Conservation (phyloP, 2,329 filamentous ascomycete species). For the Cladobotryum protrusum region DNA sequence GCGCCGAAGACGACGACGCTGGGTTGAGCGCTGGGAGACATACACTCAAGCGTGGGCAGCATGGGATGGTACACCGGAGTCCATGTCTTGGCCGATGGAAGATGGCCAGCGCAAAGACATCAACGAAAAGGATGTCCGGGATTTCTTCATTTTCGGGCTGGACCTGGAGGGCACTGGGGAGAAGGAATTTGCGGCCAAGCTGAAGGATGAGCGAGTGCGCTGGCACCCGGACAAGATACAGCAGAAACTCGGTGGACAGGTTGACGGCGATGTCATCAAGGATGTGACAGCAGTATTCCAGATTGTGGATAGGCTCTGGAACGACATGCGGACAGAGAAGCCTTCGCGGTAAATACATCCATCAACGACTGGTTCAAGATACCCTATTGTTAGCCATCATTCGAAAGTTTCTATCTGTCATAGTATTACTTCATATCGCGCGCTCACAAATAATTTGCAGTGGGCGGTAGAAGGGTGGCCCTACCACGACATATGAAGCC, state of each 20-base stretch:
- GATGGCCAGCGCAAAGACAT: constrained; percentile 51
- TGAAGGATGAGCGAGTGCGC: constrained; percentile 81
- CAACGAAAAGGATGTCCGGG: constrained; percentile 53
- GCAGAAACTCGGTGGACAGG: constrained; percentile 69
- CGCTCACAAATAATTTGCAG: no score
- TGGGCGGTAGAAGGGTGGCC: no score
- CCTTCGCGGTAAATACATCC: background rate
- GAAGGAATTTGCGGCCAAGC: constrained; percentile 38
- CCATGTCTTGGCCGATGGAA: constrained; percentile 66
- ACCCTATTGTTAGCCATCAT: no score
- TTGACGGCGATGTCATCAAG: constrained; percentile 67
- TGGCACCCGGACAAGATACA: constrained; percentile 99
- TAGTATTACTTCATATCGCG: background rate
- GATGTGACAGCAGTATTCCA: constrained; percentile 88
- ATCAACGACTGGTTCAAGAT: no score
- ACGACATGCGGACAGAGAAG: constrained; percentile 41
- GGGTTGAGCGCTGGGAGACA: constrained; percentile 54
- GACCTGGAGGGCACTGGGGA: constrained; percentile 38
- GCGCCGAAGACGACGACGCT: constrained; percentile 48
- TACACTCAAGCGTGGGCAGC: constrained; percentile 60
- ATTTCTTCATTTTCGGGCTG: constrained; percentile 57
- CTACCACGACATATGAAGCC: no score
- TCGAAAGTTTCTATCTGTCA: background rate
- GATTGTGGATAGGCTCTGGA: constrained; percentile 77
- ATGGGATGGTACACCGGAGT: constrained; percentile 40